Evolutionary conservation across 495 filamentous ascomycete genomes (phyloP).

Genomic region (Podospora didyma): DNA sequence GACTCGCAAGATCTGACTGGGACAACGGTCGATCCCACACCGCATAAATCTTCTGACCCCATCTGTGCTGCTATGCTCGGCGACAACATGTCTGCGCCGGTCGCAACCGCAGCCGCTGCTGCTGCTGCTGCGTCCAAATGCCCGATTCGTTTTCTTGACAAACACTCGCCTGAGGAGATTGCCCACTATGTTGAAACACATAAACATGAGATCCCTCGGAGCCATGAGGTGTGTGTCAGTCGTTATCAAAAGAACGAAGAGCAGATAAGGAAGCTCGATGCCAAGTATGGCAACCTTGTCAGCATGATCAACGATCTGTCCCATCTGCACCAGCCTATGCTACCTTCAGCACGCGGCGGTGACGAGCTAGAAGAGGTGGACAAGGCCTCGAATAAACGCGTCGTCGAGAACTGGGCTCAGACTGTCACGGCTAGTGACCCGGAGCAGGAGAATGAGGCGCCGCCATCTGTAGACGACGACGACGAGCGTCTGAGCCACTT

Average conservation of each 20-base stretch:
- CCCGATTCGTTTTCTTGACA: constrained; percentile 83
- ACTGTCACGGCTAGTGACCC: constrained; percentile 53
- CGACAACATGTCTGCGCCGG: constrained; percentile 49
- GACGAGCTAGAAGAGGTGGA: constrained; percentile 42
- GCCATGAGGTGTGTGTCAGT: constrained; percentile 84
- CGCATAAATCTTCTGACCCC: constrained; percentile 51
- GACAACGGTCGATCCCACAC: constrained; percentile 26
- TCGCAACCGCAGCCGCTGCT: too few species aligned
- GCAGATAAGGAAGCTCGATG: constrained; percentile 78
- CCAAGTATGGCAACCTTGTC: constrained; percentile 83
- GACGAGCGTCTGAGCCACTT: constrained; percentile 60
- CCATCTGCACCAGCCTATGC: constrained; percentile 73
- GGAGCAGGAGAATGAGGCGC: constrained; percentile 31
- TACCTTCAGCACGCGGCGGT: constrained; percentile 51
- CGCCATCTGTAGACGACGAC: constrained; percentile 20
- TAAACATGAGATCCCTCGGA: constrained; percentile 87
- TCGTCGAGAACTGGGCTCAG: constrained; percentile 81
- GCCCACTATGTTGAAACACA: constrained; percentile 85
- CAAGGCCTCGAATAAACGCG: constrained; percentile 54
- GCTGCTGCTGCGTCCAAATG: constrained; percentile 56
- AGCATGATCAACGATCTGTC: constrained; percentile 88
- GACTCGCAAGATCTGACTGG: constrained; percentile 20
- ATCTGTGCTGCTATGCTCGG: constrained; percentile 58
- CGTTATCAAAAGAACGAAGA: constrained; percentile 80
- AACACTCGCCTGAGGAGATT: constrained; percentile 87